Evolutionary conservation across 169 alveolate species (phyloP), one percentile per base, ranked within the genome.

Genomic region (Cryptosporidium tyzzeri): DNA sequence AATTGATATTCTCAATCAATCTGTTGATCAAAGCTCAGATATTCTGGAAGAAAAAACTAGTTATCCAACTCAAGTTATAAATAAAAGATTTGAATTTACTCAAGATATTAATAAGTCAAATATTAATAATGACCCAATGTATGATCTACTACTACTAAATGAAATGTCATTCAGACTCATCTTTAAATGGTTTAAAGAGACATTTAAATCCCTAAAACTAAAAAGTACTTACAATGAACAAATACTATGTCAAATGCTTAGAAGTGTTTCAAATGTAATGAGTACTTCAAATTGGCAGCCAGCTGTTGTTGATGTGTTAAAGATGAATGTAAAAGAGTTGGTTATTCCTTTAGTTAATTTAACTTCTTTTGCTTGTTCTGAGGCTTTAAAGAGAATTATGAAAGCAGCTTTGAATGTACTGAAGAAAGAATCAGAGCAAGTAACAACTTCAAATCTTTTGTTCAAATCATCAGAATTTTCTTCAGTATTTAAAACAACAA

Each of bases 221-320:
- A 29, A 31, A 29, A 26, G 7, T 29, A 29, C 10, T 8, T 65
- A 10, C 44, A 65, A 50, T 65, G 21, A 65, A 29, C 71, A 65
- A 14, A 45, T 21, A 6, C 14, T 18, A 26, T 71, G 18, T n/a
- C 96, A 95, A 93, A 95, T 95, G 97, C 89, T 95, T 92, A 89
- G 97, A 37, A 91, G 96, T 55, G 95, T 95, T 44, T 94, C 93
- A 39, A 95, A 94, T 85, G 96, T 95, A 45, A 95, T 95, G 51
- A 96, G 93, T 89, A 93, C 93, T 48, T 94, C 96, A 39, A 96
- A 95, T 84, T 95, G 97, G 97, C 95, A 95, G 84, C 97, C 97
- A 37, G 86, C 94, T 39, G 94, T 95, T 35, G 97, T 95, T 14
- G 97, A 94, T 86, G 74, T 95, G 3, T 92, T 95, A 53, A 97